A percentile compares a stretch with the other conserved stretches of the same genome.
Conservation (phyloP, 805 yeast genomes). For the Candida coquimbonensis region DNA sequence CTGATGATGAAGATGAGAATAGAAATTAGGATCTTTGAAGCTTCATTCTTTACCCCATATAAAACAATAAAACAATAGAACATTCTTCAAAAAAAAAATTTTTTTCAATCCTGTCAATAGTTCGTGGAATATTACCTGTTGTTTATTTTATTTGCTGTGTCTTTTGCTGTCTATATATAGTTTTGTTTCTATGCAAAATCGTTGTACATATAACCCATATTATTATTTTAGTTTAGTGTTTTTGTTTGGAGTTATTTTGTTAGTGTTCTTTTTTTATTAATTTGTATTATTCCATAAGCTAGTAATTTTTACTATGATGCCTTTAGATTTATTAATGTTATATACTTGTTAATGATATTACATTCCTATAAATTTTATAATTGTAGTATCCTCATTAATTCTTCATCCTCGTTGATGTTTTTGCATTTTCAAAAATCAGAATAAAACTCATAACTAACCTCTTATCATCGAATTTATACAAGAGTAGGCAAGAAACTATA, state of each 20-base stretch:
- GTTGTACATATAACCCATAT: conserved; percentile 2
- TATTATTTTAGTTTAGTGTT: background rate
- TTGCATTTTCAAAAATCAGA: too few relatives aligned
- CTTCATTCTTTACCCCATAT: too few relatives aligned
- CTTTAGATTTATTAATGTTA: background rate
- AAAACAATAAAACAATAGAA: background rate
- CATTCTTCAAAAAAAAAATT: background rate
- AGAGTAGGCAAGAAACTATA: too few relatives aligned
- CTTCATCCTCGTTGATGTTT: too few relatives aligned
- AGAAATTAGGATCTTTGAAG: background rate
- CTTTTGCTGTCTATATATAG: background rate
- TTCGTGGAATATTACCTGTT: background rate
- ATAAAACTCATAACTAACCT: too few relatives aligned
- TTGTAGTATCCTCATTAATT: too few relatives aligned
- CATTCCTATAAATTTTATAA: too few relatives aligned
- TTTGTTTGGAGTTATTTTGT: background rate
- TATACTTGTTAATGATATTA: too few relatives aligned
- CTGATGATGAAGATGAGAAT: conserved; percentile 13
- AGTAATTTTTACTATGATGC: background rate
- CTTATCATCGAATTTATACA: too few relatives aligned
- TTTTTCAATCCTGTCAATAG: background rate
- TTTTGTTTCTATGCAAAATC: background rate
- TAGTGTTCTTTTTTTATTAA: background rate
- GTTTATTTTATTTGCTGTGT: background rate
- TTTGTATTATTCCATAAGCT: background rate